Evolutionary conservation across 2,329 filamentous ascomycete species (phyloP).

Genomic region (Colletotrichum sojae): DNA sequence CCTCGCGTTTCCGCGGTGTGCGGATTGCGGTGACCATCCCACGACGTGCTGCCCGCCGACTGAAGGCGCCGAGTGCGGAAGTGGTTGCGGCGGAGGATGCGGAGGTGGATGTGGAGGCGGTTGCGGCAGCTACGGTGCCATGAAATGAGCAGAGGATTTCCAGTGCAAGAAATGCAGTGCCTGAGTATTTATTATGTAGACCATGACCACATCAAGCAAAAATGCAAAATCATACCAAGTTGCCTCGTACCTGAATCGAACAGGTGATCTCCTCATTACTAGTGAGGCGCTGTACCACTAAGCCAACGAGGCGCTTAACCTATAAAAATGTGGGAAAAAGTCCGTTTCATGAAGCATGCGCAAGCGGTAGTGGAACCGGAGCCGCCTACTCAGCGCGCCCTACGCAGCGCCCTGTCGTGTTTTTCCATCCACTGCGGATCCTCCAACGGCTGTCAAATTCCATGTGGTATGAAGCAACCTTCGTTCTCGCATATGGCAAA

Average conservation of each 20-base stretch:
- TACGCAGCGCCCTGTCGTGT: neutral
- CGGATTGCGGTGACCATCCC: conserved; percentile 29
- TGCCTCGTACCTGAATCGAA: conserved; percentile 41
- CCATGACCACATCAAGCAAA: neutral
- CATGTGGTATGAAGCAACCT: neutral
- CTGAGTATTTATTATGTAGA: neutral
- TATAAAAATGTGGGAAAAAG: accelerated
- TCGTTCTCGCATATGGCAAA: neutral
- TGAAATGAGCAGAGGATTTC: conserved; percentile 17
- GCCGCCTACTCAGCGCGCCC: too few relatives aligned
- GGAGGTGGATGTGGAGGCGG: conserved; percentile 35
- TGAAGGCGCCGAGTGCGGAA: conserved; percentile 30
- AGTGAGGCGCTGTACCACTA: conserved; percentile 41
- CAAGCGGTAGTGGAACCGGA: neutral
- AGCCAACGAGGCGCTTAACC: conserved; percentile 32
- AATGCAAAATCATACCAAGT: too few relatives aligned
- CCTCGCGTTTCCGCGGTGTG: conserved; percentile 29
- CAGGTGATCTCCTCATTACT: conserved; percentile 40
- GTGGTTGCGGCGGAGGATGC: conserved; percentile 34
- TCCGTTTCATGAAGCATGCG: neutral
- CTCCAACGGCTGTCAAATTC: neutral
- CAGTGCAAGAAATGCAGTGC: too few relatives aligned
- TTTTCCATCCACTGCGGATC: conserved; percentile 1
- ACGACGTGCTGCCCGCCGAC: conserved; percentile 21
- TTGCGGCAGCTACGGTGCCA: conserved; percentile 23